Percentiles rank a stretch among this genome's conserved stretches.
These are phyloP conservation scores for Acer campestre DNA, from an alignment of 345 rosid genomes.

Conservation along the genomic window DNA sequence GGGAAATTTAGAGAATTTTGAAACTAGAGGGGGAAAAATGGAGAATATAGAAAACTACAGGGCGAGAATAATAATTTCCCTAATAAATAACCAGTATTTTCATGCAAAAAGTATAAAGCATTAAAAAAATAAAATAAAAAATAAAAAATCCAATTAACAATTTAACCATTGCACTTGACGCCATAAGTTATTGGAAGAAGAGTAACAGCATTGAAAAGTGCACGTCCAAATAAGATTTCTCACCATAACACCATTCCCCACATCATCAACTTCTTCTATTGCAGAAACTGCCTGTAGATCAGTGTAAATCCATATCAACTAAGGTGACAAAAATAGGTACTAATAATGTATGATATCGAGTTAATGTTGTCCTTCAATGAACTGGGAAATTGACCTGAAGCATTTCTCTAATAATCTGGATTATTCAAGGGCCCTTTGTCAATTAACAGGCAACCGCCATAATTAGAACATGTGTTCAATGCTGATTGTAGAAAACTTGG, in stretches of 20 bases:
- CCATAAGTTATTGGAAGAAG: constrained; percentile 96
- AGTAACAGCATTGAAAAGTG: constrained; percentile 89
- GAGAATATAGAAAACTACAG: no score
- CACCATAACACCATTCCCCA: constrained; percentile 8
- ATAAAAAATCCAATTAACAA: constrained; percentile 9
- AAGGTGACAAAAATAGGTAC: not conserved
- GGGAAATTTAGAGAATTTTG: no score
- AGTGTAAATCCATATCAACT: not conserved
- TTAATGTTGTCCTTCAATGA: not conserved
- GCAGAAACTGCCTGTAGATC: constrained; percentile 38
- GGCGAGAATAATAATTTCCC: no score
- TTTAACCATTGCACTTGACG: constrained; percentile 91
- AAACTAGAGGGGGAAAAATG: no score
- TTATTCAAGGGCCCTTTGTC: constrained; percentile 68
- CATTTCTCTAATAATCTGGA: constrained; percentile 63
- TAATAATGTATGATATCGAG: no score
- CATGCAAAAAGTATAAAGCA: constrained; percentile 3
- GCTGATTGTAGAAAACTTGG: constrained; percentile 58
- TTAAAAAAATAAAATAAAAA: not conserved
- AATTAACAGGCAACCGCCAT: constrained; percentile 61
- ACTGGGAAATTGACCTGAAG: constrained; percentile 44
- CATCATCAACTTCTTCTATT: constrained; percentile 29
- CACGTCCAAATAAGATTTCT: constrained; percentile 84
- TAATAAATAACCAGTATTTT: constrained; percentile 24
- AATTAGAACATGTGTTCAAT: constrained; percentile 57